phyloP scores from a whole-genome alignment of 2,329 filamentous ascomycete species.

The Eurotiales sp. region DNA sequence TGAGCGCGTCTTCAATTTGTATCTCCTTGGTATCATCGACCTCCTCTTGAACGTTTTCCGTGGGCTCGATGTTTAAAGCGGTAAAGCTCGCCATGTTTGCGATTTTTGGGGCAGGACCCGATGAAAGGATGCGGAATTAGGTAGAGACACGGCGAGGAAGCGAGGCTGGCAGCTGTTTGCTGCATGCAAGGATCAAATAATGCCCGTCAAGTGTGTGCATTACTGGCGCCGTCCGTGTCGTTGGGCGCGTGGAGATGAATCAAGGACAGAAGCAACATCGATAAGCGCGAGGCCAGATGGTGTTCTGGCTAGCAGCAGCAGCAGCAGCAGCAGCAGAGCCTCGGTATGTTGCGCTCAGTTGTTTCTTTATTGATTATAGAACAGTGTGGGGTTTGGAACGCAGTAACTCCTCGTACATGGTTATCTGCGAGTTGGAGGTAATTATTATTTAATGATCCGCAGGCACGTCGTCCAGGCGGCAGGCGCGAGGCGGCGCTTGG shows the following conservation, averaged over 20 bases:
- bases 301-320: too few species aligned
- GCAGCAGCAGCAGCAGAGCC: too few species aligned
- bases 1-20: slow-evolving; percentile 94
- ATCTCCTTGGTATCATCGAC: slow-evolving; percentile 93
- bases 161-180: not conserved
- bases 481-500: not conserved
- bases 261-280: not conserved
- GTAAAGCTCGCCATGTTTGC: slow-evolving; percentile 61
- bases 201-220: too few species aligned
- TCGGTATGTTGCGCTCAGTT: not conserved
- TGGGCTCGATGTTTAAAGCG: slow-evolving; percentile 89
- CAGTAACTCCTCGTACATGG: too few species aligned
- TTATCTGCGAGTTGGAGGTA: too few species aligned
- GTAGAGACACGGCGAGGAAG: not conserved
- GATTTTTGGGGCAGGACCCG: slow-evolving; percentile 9
- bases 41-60: slow-evolving; percentile 85
- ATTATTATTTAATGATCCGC: too few species aligned
- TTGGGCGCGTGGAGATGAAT: not conserved
- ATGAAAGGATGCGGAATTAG: not conserved
- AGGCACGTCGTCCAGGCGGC: not conserved
- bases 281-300: not conserved
- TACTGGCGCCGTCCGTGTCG: not conserved
- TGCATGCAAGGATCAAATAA: too few species aligned
- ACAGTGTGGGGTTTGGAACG: too few species aligned
- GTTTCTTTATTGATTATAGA: too few species aligned